These are phyloP conservation scores for Allium fistulosum DNA, from an alignment of 106 monocot species.

Conservation along the genomic window DNA sequence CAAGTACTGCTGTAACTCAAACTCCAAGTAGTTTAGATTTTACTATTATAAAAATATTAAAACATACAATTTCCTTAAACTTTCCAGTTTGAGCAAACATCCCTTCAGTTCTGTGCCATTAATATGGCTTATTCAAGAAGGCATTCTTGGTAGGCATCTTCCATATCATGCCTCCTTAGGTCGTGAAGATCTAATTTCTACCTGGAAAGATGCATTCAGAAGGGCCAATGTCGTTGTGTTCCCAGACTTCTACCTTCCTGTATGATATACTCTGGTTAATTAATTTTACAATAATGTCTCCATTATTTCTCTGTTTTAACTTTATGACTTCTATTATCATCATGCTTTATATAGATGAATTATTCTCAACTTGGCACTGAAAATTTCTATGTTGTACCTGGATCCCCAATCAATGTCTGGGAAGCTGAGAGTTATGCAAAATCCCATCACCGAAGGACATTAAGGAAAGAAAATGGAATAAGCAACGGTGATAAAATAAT, in stretches of 20 bases:
- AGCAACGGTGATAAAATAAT: conserved; percentile 52
- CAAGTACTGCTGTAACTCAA: too few species aligned
- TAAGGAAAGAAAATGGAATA: conserved; percentile 55
- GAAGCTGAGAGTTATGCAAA: conserved; percentile 32
- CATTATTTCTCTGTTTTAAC: not conserved
- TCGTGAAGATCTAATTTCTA: conserved; percentile 41
- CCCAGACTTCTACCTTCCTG: conserved; percentile 89
- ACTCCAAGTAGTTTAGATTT: too few species aligned
- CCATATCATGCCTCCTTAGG: conserved; percentile 37
- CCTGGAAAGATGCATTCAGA: conserved; percentile 70
- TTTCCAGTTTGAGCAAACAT: conserved; percentile 58
- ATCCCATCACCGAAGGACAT: conserved; percentile 37
- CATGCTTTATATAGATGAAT: conserved; percentile 42
- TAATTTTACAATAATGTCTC: not conserved
- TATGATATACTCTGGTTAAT: conserved; percentile 15
- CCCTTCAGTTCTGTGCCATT: conserved; percentile 76
- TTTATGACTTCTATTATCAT: too few species aligned
- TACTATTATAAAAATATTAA: too few species aligned
- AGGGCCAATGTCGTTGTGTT: conserved; percentile 79
- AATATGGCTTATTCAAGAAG: conserved; percentile 93
- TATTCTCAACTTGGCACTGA: conserved; percentile 65
- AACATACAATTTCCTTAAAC: too few species aligned
- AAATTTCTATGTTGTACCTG: conserved; percentile 84
- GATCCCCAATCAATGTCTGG: conserved; percentile 58
- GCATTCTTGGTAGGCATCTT: conserved; percentile 61